phyloP scores from a whole-genome alignment of 495 filamentous ascomycete species.

The Penicillium pulvis region DNA sequence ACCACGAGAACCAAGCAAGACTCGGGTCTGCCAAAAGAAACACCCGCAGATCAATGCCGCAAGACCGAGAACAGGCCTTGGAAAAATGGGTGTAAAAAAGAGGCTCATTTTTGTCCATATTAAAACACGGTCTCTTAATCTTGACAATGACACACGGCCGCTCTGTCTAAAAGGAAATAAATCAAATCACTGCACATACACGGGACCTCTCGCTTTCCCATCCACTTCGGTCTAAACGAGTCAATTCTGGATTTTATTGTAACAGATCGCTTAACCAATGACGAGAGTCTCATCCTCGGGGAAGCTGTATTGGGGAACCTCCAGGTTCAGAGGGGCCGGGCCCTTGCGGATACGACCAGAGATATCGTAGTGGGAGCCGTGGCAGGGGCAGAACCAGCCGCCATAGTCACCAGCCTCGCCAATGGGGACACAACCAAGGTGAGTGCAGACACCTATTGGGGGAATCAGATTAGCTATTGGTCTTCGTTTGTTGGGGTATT shows the following conservation, averaged over 20 bases:
- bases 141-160: slow-evolving; percentile 44
- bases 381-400: slow-evolving; percentile 99
- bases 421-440: slow-evolving; percentile 98
- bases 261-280: slow-evolving; percentile 64
- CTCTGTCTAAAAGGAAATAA: slow-evolving; percentile 43
- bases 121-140: slow-evolving; percentile 52
- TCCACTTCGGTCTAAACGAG: slow-evolving; percentile 26
- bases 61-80: slow-evolving; percentile 22
- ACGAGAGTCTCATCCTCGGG: slow-evolving; percentile 74
- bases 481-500: neutral
- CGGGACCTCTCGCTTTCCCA: slow-evolving; percentile 21
- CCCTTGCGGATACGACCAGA: slow-evolving; percentile 95
- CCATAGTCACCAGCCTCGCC: slow-evolving; percentile 97
- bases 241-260: slow-evolving; percentile 20
- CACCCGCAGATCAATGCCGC: slow-evolving; percentile 22
- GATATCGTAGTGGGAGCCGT: slow-evolving; percentile 99
- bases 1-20: slow-evolving; percentile 15
- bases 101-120: slow-evolving; percentile 50
- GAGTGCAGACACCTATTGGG: slow-evolving; percentile 86
- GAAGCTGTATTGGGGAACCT: slow-evolving; percentile 89
- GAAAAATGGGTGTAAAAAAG: slow-evolving; percentile 28
- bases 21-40: slow-evolving; percentile 14
- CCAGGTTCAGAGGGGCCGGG: slow-evolving; percentile 94
- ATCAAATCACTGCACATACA: slow-evolving; percentile 34
- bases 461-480: slow-evolving; percentile 12